These are phyloP conservation scores for Pseudonitzschia pungens DNA, from an alignment of 108 stramenopile species.

Conservation along the genomic window DNA sequence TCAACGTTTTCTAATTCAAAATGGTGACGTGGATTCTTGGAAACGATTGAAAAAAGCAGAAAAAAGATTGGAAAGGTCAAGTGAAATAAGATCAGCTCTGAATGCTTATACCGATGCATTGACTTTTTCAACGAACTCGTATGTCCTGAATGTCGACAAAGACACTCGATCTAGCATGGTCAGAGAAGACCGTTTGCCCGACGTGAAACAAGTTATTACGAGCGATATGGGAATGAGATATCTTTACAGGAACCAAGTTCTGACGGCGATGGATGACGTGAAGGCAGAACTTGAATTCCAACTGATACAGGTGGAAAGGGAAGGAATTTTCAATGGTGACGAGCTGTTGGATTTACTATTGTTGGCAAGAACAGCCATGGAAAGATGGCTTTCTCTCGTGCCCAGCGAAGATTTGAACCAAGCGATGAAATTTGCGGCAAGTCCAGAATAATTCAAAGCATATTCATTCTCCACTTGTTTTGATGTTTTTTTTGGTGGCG, in stretches of 20 bases:
- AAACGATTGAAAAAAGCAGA: conserved; percentile 52
- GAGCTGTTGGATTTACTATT: conserved; percentile 43
- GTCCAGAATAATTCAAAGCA: neutral
- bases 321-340: conserved; percentile 13
- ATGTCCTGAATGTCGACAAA: conserved; percentile 39
- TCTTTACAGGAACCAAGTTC: conserved; percentile 47
- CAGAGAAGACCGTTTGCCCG: conserved; percentile 47
- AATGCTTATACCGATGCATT: conserved; percentile 59
- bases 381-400: conserved; percentile 49
- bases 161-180: conserved; percentile 40
- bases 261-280: conserved; percentile 50
- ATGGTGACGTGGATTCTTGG: conserved; percentile 59
- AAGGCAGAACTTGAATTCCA: conserved; percentile 51
- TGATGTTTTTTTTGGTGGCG: too few species aligned
- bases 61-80: conserved; percentile 29
- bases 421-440: conserved; percentile 1
- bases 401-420: conserved; percentile 29
- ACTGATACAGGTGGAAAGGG: conserved; percentile 10
- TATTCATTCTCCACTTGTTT: neutral
- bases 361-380: conserved; percentile 32
- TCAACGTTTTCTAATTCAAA: conserved; percentile 49
- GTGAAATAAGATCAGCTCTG: conserved; percentile 51
- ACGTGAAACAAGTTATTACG: conserved; percentile 50
- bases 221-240: conserved; percentile 54
- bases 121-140: conserved; percentile 47